These are phyloP conservation scores for Hsuehochloa calcarea DNA, from an alignment of 176 grass and related monocot genomes.

Conservation along the genomic window DNA sequence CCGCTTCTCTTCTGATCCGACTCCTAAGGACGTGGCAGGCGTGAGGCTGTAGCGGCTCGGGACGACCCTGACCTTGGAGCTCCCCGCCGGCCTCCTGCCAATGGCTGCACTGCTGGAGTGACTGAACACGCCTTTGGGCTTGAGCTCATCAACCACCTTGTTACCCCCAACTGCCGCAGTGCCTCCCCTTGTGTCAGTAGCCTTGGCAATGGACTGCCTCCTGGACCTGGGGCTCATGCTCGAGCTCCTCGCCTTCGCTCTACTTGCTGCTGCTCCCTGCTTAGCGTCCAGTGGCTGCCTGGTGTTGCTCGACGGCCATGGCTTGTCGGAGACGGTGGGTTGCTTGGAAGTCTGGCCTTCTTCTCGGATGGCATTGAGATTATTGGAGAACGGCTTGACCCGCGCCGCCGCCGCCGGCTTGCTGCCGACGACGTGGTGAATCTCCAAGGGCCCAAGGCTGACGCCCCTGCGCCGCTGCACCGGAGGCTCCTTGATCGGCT, in stretches of 20 bases:
- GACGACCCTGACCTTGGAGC: conserved; percentile 57
- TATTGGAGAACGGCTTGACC: conserved; percentile 26
- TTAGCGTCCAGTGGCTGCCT: conserved; percentile 21
- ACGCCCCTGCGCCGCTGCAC: conserved; percentile 56
- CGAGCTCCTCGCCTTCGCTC: conserved; percentile 44
- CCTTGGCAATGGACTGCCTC: conserved; percentile 55
- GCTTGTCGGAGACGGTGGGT: conserved; percentile 25
- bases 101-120: not conserved
- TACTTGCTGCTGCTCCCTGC: conserved; percentile 25
- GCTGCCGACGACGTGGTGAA: conserved; percentile 45
- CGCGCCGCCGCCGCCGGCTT: not conserved
- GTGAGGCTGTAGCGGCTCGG: conserved; percentile 89
- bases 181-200: conserved; percentile 27
- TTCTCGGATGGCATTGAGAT: conserved; percentile 42
- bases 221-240: conserved; percentile 62
- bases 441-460: conserved; percentile 82
- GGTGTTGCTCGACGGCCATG: conserved; percentile 40
- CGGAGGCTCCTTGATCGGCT: conserved; percentile 43
- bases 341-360: conserved; percentile 31
- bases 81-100: conserved; percentile 55
- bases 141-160: conserved; percentile 30
- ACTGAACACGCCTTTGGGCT: conserved; percentile 16
- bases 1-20: conserved; percentile 32
- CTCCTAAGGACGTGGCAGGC: not conserved
- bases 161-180: conserved; percentile 18